A percentile compares a stretch with the other conserved stretches of the same genome.
Conservation (phyloP, 2,329 filamentous ascomycete species). For the Tolypocladium sp. region DNA sequence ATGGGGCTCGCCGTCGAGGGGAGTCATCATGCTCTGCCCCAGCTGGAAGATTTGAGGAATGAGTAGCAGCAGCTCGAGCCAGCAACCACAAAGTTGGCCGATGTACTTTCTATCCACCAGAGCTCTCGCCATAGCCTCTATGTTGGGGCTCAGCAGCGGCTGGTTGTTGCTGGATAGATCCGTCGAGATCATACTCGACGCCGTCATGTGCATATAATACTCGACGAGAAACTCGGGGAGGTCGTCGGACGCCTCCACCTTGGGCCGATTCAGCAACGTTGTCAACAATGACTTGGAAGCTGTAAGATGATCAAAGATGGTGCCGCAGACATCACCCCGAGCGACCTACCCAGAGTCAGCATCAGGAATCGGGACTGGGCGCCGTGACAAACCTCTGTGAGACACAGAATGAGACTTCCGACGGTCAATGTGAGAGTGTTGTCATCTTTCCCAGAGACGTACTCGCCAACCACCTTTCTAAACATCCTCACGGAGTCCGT, state of each 20-base stretch:
- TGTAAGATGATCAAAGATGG: constrained; percentile 34
- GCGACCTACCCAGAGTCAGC: constrained; percentile 18
- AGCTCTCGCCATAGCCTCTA: constrained; percentile 18
- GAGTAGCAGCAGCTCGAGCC: constrained; percentile 26
- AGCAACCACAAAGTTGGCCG: constrained; percentile 28
- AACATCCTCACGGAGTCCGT: constrained; percentile 25
- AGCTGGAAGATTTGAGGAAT: constrained; percentile 32
- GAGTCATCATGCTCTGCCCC: constrained; percentile 27
- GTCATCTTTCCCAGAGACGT: constrained; percentile 21
- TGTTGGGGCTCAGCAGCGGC: constrained; percentile 19
- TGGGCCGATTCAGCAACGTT: constrained; percentile 22
- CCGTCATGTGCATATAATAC: constrained; percentile 37
- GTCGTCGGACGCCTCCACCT: constrained; percentile 22
- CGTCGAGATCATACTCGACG: constrained; percentile 37
- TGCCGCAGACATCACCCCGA: constrained; percentile 33
- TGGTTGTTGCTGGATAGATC: constrained; percentile 18
- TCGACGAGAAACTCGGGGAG: constrained; percentile 36
- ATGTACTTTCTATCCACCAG: constrained; percentile 21
- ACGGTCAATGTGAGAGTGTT: constrained; percentile 29
- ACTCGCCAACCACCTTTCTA: constrained; percentile 22
- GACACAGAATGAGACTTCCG: constrained; percentile 34
- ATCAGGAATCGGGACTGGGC: background rate
- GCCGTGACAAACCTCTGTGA: constrained; percentile 30
- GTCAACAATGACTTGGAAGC: constrained; percentile 32
- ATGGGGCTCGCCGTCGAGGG: constrained; percentile 12